Percentiles rank a stretch among this genome's conserved stretches.
Conservation (phyloP, 768 basidiomycete species). For the Auricularia cornea region DNA sequence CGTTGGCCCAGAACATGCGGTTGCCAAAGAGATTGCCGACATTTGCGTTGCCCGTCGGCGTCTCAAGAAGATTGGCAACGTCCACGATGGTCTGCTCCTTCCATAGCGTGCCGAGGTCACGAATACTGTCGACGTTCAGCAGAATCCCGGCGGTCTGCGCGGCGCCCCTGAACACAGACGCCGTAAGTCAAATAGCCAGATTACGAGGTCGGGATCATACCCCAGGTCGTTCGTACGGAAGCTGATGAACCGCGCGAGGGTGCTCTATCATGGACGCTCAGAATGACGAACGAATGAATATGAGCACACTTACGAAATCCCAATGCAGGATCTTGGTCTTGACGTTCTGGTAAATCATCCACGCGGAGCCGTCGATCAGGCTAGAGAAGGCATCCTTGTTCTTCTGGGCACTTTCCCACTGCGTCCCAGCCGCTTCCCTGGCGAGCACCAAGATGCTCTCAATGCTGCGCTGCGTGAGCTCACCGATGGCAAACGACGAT, state of each 20-base stretch:
- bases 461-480: slow-evolving; percentile 36
- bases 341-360: slow-evolving; percentile 63
- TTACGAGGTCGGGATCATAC: slow-evolving; percentile 18
- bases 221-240: slow-evolving; percentile 49
- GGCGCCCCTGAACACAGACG: slow-evolving; percentile 15
- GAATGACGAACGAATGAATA: slow-evolving; percentile 1
- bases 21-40: slow-evolving; percentile 47
- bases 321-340: slow-evolving; percentile 55
- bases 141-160: slow-evolving; percentile 49
- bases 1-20: slow-evolving; percentile 56
- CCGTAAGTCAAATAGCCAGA: slow-evolving; percentile 4
- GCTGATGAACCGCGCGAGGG: slow-evolving; percentile 54
- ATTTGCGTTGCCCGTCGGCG: slow-evolving; percentile 37
- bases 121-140: slow-evolving; percentile 44
- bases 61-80: slow-evolving; percentile 32
- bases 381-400: slow-evolving; percentile 43
- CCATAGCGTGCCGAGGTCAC: slow-evolving; percentile 45
- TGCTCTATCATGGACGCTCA: slow-evolving; percentile 35
- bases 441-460: slow-evolving; percentile 51
- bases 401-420: slow-evolving; percentile 26
- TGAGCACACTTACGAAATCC: slow-evolving; percentile 50
- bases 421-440: slow-evolving; percentile 49
- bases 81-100: slow-evolving; percentile 31
- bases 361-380: slow-evolving; percentile 49
- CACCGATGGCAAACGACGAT: neutral